A percentile compares a stretch with the other conserved stretches of the same genome.
These are phyloP conservation scores for Acanthamoeba culbertsoni DNA, from an alignment of 208 protist genomes.

Conservation along the genomic window DNA sequence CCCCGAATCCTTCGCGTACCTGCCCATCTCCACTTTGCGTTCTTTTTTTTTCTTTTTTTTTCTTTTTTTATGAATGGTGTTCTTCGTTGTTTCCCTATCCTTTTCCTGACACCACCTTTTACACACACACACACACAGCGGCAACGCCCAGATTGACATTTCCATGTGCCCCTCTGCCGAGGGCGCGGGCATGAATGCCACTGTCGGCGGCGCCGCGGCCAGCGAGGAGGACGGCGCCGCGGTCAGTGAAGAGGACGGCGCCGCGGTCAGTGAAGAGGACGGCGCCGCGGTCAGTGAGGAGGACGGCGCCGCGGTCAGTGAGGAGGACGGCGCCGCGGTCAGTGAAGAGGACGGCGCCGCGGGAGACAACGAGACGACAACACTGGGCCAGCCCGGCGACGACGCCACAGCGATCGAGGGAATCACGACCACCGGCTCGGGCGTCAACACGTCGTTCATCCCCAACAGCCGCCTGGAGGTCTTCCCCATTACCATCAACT, in stretches of 20 bases:
- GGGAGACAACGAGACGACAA: neutral
- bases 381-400: no score
- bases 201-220: neutral
- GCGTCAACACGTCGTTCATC: conserved; percentile 17
- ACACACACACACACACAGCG: no score
- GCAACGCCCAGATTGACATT: neutral
- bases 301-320: neutral
- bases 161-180: neutral
- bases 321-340: neutral
- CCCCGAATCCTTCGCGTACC: neutral
- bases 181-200: neutral
- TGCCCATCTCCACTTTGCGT: no score
- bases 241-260: neutral
- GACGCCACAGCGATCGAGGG: no score
- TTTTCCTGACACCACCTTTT: no score
- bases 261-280: neutral
- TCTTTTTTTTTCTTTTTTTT: no score
- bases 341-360: neutral
- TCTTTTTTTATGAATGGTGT: no score
- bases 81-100: no score
- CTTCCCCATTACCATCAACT: conserved; percentile 12
- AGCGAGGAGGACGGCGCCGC: neutral
- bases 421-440: neutral
- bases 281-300: neutral
- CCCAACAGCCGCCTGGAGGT: conserved; percentile 24